Percentiles rank a stretch among this genome's conserved stretches.
phyloP scores from a whole-genome alignment of 306 rosid species.

The Quercus engelmannii region DNA sequence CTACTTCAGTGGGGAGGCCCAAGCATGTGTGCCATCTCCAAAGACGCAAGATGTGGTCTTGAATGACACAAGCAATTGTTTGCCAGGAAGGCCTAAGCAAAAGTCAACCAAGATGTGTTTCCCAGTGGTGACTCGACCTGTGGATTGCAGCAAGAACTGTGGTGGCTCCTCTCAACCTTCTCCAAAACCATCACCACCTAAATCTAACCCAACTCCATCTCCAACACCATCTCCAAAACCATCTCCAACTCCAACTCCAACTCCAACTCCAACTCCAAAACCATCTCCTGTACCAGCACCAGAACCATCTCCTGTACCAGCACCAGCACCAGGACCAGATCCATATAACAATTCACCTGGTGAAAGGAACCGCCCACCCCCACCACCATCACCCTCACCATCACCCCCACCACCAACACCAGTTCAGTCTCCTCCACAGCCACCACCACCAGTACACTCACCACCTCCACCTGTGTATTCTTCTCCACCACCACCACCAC shows the following conservation, averaged over 20 bases:
- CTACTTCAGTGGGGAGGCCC: slow-evolving; percentile 28
- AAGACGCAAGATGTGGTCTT: not conserved
- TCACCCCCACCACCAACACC: not conserved
- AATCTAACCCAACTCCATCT: not conserved
- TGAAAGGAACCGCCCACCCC: not conserved
- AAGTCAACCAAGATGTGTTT: slow-evolving; percentile 38
- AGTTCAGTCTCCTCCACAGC: slow-evolving; percentile 7
- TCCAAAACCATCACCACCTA: not conserved
- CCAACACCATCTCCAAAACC: not conserved
- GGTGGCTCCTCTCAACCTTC: slow-evolving; percentile 13
- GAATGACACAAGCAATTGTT: slow-evolving; percentile 45
- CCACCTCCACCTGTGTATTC: not conserved
- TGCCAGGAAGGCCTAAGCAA: slow-evolving; percentile 48
- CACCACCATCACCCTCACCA: not conserved
- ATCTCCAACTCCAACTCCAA: not conserved
- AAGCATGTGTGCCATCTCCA: slow-evolving; percentile 27
- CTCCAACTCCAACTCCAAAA: not conserved
- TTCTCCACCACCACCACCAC: not conserved
- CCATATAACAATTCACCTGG: not conserved
- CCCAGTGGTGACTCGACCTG: slow-evolving; percentile 31
- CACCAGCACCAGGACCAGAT: not conserved
- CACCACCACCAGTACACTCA: not conserved
- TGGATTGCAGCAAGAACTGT: slow-evolving; percentile 58
- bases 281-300: no score
- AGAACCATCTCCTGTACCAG: not conserved